These are phyloP conservation scores for Buddleja alternifolia DNA, from an alignment of 257 asterid species.

Conservation along the genomic window DNA sequence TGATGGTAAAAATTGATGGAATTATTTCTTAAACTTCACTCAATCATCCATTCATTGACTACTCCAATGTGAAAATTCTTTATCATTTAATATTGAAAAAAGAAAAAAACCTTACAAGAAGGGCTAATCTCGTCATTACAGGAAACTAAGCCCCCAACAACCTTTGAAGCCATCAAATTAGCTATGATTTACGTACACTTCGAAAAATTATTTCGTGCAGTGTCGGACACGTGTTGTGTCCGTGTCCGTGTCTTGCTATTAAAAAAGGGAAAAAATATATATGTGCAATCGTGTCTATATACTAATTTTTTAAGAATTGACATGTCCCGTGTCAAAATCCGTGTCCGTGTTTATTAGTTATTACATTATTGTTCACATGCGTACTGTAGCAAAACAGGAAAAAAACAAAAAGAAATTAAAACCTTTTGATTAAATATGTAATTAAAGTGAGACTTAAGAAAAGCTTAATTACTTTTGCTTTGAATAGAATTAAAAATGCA, in stretches of 20 bases:
- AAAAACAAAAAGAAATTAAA: background rate
- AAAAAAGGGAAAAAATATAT: too few species aligned
- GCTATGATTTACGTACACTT: too few species aligned
- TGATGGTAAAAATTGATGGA: conserved; percentile 16
- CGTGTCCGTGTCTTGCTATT: too few species aligned
- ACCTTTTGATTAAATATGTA: background rate
- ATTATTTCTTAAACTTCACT: background rate
- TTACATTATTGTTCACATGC: conserved; percentile 1
- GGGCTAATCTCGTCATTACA: conserved; percentile 14
- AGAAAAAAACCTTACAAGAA: too few species aligned
- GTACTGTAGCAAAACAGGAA: conserved; percentile 8
- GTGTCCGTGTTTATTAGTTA: too few species aligned
- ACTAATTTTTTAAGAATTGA: too few species aligned
- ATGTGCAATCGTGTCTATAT: too few species aligned
- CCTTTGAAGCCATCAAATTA: background rate
- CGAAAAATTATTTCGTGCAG: too few species aligned
- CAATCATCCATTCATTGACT: background rate
- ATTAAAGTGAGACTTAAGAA: background rate
- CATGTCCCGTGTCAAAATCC: too few species aligned
- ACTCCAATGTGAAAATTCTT: too few species aligned
- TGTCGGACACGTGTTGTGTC: too few species aligned
- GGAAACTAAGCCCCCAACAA: background rate
- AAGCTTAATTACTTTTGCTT: conserved; percentile 2
- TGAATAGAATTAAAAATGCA: background rate
- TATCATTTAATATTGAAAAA: too few species aligned